phyloP scores from a whole-genome alignment of 352 stramenopile species.

The Phytophthora ramorum region DNA sequence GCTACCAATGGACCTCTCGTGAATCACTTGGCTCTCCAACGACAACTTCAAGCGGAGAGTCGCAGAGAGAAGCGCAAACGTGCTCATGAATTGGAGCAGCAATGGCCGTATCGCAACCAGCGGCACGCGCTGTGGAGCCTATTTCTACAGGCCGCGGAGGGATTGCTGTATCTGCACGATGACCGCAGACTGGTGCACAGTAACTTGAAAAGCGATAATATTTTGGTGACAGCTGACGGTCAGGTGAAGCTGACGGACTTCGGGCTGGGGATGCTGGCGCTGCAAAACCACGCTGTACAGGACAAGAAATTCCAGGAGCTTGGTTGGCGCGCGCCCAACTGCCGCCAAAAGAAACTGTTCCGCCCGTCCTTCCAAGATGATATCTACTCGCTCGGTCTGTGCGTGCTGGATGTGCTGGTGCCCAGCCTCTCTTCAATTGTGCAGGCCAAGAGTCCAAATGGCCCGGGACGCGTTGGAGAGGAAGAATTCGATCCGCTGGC shows the following conservation, averaged over 20 bases:
- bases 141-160: conserved; percentile 35
- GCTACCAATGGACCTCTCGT: conserved; percentile 21
- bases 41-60: conserved; percentile 5
- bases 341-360: conserved; percentile 11
- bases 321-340: conserved; percentile 37
- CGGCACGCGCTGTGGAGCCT: conserved; percentile 32
- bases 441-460: not conserved
- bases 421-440: conserved; percentile 15
- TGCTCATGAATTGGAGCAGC: not conserved
- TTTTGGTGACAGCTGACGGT: conserved; percentile 57
- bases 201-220: conserved; percentile 70
- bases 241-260: conserved; percentile 84
- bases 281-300: conserved; percentile 31
- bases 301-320: conserved; percentile 23
- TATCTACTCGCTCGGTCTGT: conserved; percentile 40
- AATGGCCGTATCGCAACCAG: conserved; percentile 15
- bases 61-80: conserved; percentile 9
- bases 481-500: conserved; percentile 28
- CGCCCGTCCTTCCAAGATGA: conserved; percentile 35
- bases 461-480: conserved; percentile 16
- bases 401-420: conserved; percentile 36
- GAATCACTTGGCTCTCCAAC: conserved; percentile 16
- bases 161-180: conserved; percentile 74
- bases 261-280: conserved; percentile 42
- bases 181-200: conserved; percentile 44